These are phyloP conservation scores for Ascoidea rubescens DNA, from an alignment of 805 yeast species.

Conservation along the genomic window DNA sequence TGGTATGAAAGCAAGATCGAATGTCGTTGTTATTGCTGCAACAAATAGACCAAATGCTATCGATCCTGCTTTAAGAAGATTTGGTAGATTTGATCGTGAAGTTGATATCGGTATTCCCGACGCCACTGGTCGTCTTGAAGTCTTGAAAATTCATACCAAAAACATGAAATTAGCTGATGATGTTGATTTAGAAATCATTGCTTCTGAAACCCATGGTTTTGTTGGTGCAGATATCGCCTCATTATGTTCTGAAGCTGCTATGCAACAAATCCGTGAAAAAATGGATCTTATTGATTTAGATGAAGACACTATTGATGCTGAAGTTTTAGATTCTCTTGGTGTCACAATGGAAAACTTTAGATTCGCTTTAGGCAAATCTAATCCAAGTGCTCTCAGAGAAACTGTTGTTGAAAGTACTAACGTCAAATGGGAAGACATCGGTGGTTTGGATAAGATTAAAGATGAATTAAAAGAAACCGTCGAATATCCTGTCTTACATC, in stretches of 20 bases:
- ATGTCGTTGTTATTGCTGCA: constrained; percentile 97
- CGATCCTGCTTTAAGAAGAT: constrained; percentile 73
- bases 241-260: constrained; percentile 98
- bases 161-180: constrained; percentile 94
- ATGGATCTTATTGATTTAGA: constrained; percentile 95
- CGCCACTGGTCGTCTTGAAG: constrained; percentile 96
- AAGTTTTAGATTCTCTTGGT: constrained; percentile 87
- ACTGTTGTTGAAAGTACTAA: constrained; percentile 98
- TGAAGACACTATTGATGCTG: constrained; percentile 95
- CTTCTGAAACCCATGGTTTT: constrained; percentile 97
- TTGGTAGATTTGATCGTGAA: constrained; percentile 85
- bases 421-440: constrained; percentile 99
- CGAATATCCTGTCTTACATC: constrained; percentile 96
- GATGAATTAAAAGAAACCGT: constrained; percentile 97
- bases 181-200: constrained; percentile 91
- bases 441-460: constrained; percentile 94
- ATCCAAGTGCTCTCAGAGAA: constrained; percentile 98
- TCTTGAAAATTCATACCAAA: constrained; percentile 92
- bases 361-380: constrained; percentile 94
- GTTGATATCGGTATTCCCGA: constrained; percentile 93
- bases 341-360: constrained; percentile 98
- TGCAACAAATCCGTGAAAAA: constrained; percentile 99
- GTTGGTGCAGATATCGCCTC: constrained; percentile 99
- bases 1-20: constrained; percentile 99
- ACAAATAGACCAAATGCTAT: constrained; percentile 68